Evolutionary conservation across 495 filamentous ascomycete species (phyloP), one percentile per base, ranked within the genome.

Genomic region (Penicillium ucsense): DNA sequence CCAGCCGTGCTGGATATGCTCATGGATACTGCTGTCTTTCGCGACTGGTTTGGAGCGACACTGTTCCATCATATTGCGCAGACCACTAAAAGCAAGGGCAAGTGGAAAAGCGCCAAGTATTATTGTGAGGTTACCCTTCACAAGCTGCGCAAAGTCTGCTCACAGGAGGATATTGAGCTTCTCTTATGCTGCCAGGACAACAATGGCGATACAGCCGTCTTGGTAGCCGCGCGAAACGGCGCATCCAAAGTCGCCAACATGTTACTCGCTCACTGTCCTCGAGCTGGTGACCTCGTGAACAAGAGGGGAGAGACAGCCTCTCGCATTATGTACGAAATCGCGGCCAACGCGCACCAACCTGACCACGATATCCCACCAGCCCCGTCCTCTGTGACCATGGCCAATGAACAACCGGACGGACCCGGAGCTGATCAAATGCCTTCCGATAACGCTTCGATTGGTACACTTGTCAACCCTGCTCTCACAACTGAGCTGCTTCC

Each of bases 11-110:
- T 95, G 48, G 83, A 85, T 49, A 73, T 94, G 35, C 75, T 98
- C 4, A 70, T 84, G 43, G 75, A 79, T 34, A 95, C 89, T 4
- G 75, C 96, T 35, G 80, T 80, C 20, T 77, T 76, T 40, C 71
- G 79, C 8, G 92, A 98, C 54, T 78, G 79, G 67, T 83, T 80
- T 46, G 82, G 85, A 6, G 83, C 80, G 47, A 95, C 89, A 0
- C 83, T 94, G 42, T 88, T 98, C 53, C 92, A 98, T 55, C 92
- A 97, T 55, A 88, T 92, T 34, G 84, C 88, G 5, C 83, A 83
- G 50, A 88, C 88, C 45, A 94, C 89, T 33, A 77, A 76, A 43
- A 84, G 80, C 47, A 81, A 83, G 33, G 82, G 80, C 36, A 95
- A 89, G 60, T 84, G 85, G 59, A 82, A 84, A 29, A 89, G 82